phyloP scores from a whole-genome alignment of 495 filamentous ascomycete genomes.

The Aspergillus baeticus region DNA sequence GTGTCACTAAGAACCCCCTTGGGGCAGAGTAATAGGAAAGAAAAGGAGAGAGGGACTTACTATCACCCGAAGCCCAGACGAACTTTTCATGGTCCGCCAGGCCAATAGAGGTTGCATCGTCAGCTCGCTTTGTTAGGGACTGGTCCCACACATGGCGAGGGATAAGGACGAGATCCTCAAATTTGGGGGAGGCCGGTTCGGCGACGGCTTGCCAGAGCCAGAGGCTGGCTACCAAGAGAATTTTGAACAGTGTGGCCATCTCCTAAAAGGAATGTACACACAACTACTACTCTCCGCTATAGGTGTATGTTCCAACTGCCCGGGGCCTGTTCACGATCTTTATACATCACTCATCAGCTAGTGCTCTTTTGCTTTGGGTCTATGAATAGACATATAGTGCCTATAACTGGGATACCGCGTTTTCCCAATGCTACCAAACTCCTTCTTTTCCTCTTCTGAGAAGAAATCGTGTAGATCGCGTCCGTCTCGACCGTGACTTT shows the following conservation, averaged over 20 bases:
- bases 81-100: constrained; percentile 4
- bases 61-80: constrained; percentile 4
- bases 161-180: neutral
- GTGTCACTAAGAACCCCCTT: neutral
- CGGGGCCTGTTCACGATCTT: no score
- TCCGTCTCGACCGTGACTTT: no score
- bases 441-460: no score
- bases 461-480: no score
- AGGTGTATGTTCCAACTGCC: neutral
- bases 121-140: neutral
- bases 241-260: neutral
- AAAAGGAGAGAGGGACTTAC: neutral
- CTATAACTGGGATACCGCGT: no score
- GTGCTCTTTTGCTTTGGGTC: no score
- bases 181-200: neutral
- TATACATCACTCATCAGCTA: no score
- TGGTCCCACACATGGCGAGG: constrained; percentile 7
- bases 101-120: neutral
- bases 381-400: no score
- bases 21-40: no score
- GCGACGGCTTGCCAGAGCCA: neutral
- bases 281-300: neutral
- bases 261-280: neutral
- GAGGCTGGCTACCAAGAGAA: neutral
- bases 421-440: no score